These are phyloP conservation scores for Trametes villosa DNA, from an alignment of 768 basidiomycete species.

Conservation along the genomic window DNA sequence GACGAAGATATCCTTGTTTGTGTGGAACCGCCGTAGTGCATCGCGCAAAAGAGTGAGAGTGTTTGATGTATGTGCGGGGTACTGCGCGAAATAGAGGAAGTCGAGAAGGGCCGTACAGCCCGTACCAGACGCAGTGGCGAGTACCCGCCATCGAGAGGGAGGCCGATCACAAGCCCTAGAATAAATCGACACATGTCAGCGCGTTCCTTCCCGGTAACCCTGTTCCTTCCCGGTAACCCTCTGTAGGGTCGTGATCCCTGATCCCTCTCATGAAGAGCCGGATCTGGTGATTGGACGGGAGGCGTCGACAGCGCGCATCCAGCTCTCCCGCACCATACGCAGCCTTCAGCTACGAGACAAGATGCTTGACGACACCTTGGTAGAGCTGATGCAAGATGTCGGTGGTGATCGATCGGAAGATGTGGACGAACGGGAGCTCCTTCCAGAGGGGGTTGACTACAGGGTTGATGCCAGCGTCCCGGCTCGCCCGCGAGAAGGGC, in stretches of 20 bases:
- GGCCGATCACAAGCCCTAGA: not conserved
- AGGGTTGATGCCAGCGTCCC: conserved; percentile 1
- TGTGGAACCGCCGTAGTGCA: conserved; percentile 32
- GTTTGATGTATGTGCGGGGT: conserved; percentile 22
- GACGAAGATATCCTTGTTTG: conserved; percentile 43
- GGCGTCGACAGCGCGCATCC: conserved; percentile 34
- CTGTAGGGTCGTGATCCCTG: conserved; percentile 37
- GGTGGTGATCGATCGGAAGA: conserved; percentile 16
- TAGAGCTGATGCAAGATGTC: conserved; percentile 27
- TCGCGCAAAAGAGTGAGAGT: conserved; percentile 24
- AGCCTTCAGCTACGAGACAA: not conserved
- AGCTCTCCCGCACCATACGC: conserved; percentile 36
- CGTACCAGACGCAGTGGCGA: conserved; percentile 11
- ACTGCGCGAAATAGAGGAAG: conserved; percentile 43
- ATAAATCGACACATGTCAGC: conserved; percentile 29
- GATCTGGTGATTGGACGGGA: conserved; percentile 39
- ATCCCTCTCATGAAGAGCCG: conserved; percentile 40
- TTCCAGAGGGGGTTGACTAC: conserved; percentile 3
- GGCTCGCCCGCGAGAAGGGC: conserved; percentile 31
- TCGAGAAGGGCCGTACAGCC: conserved; percentile 35
- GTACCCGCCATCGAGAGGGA: not conserved
- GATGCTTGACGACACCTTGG: conserved; percentile 32
- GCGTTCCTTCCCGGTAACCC: conserved; percentile 40
- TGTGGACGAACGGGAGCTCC: not conserved
- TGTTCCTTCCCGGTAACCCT: conserved; percentile 39